Evolutionary conservation across 2,329 filamentous ascomycete genomes (phyloP), one percentile per base, ranked within the genome.

Genomic region (Ophiognomonia clavigignenti-juglandacearum): DNA sequence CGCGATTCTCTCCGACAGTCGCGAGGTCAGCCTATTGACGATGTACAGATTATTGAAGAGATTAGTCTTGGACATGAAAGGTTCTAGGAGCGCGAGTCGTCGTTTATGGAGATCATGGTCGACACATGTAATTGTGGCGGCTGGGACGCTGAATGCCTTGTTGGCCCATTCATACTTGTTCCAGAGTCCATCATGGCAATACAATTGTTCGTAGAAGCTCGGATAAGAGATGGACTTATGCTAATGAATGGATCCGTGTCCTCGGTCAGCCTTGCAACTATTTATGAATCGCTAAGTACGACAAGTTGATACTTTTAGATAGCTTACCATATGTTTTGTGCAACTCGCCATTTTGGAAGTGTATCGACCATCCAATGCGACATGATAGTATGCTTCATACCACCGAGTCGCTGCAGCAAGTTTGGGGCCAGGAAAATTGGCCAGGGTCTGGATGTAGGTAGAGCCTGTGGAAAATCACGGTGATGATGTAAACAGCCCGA

Each of bases 351-450:
- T 67, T 46, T 70, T 63, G 54, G 63, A 68, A 13, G 59, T 68
- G 50, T 71, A 73, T 54, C 68, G 59, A 2, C 69, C 71, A 6
- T 64, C 62, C 6, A 65, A 57, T 35, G 69, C 45, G 18, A 71
- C 58, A 45, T 74, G 69, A 48, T 71, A 71, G 55, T 71, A 74
- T 40, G 64, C 63, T 51, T 69, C 66, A 47, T 69, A 69, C 58
- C 62, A 66, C 42, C 63, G 58, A 40, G 65, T 68, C 39, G 66
- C 53, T 4, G 66, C 66, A 22, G 67, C 65, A 26, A 70, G 59
- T 51, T 55, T 65, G 43, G 67, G 67, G 3, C 67, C 67, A 1
- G 67, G 67, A 38, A 70, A 61, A 44, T 61, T 58, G 39, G 65
- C 59, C 31, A 69, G 58, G n/a, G n/a, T n/a, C n/a, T 10, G 67